Evolutionary conservation across 768 basidiomycete species (phyloP).

Genomic region (Pholiota conissans): DNA sequence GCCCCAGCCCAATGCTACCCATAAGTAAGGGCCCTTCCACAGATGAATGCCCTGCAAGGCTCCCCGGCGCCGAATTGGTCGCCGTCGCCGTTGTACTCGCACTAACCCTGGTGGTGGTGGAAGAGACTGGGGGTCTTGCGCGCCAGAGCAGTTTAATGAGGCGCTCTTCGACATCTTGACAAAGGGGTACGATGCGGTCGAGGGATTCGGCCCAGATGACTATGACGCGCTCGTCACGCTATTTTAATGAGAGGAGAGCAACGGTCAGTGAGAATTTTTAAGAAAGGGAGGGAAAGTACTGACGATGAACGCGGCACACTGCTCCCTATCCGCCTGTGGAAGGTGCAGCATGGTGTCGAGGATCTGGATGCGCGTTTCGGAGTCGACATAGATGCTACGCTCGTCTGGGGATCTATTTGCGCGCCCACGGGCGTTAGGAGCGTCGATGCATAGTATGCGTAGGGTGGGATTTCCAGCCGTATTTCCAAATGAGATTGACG

Average conservation of each 20-base stretch:
- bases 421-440: too few relatives aligned
- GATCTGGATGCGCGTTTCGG: slow-evolving; percentile 84
- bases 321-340: slow-evolving; percentile 81
- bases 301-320: slow-evolving; percentile 85
- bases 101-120: not conserved
- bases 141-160: slow-evolving; percentile 84
- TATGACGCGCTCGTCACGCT: slow-evolving; percentile 83
- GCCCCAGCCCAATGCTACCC: not conserved
- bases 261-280: not conserved
- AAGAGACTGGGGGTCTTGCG: slow-evolving; percentile 30
- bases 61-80: not conserved
- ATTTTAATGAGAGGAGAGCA: not conserved
- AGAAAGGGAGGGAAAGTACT: slow-evolving; percentile 27
- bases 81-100: not conserved
- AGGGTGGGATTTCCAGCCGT: too few relatives aligned
- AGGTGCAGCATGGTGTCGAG: slow-evolving; percentile 77
- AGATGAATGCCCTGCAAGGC: slow-evolving; percentile 8
- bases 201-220: slow-evolving; percentile 84
- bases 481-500: too few relatives aligned
- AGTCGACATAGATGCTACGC: slow-evolving; percentile 66
- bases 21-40: not conserved
- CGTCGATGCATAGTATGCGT: too few relatives aligned
- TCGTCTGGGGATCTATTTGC: slow-evolving; percentile 55
- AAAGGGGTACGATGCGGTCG: slow-evolving; percentile 73
- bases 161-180: slow-evolving; percentile 72